A percentile compares a stretch with the other conserved stretches of the same genome.
Conservation (phyloP, 257 asterid genomes). For the Osmanthus fragrans region DNA sequence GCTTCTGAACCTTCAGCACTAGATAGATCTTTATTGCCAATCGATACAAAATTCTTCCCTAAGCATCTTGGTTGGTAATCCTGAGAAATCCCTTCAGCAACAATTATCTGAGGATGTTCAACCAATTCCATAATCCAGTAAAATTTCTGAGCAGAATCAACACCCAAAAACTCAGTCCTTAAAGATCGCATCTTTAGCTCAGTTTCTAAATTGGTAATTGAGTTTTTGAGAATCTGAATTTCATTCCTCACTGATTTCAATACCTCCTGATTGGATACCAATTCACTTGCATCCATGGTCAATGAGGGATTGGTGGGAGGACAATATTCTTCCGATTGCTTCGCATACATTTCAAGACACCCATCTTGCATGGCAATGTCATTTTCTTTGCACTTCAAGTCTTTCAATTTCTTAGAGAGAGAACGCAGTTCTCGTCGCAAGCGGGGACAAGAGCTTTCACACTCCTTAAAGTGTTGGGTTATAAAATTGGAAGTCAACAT, state of each 20-base stretch:
- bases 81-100: not conserved
- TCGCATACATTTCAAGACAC: not conserved
- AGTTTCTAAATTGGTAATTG: not conserved
- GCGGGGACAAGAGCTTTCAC: not conserved
- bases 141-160: constrained; percentile 6
- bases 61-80: not conserved
- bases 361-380: not conserved
- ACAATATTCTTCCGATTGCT: not conserved
- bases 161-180: constrained; percentile 8
- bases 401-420: not conserved
- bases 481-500: not conserved
- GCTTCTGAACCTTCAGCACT: not conserved
- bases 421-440: not conserved
- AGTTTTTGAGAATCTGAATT: not conserved
- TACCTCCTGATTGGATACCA: not conserved
- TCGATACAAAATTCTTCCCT: not conserved
- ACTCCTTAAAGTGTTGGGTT: not conserved
- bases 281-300: not conserved
- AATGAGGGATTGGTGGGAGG: not conserved
- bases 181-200: not conserved
- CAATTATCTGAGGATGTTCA: constrained; percentile 2
- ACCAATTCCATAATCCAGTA: constrained; percentile 14
- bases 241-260: not conserved
- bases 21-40: not conserved
- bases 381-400: not conserved